Conservation (phyloP, 352 stramenopile genomes). For the Saprolegnia parasitica region DNA sequence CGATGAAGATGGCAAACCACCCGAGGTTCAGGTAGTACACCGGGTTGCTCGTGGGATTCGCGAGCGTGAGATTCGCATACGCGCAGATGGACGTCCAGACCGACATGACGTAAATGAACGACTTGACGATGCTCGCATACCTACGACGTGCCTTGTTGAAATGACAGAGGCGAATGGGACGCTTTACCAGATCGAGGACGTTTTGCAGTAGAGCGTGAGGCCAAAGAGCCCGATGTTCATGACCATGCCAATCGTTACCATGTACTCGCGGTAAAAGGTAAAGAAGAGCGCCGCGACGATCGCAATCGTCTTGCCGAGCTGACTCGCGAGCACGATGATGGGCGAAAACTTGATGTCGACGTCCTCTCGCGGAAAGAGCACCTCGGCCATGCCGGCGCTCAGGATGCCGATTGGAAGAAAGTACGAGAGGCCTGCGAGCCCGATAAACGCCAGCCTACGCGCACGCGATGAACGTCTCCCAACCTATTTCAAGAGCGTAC, state of each 20-base stretch:
- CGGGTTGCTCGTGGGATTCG: constrained; percentile 27
- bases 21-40: constrained; percentile 58
- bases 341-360: constrained; percentile 62
- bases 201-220: constrained; percentile 41
- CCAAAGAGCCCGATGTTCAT: constrained; percentile 40
- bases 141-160: not conserved
- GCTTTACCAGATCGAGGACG: constrained; percentile 51
- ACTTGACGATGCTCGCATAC: constrained; percentile 38
- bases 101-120: constrained; percentile 49
- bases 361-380: constrained; percentile 55
- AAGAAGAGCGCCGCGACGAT: constrained; percentile 48
- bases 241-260: constrained; percentile 37
- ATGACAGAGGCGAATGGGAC: not conserved
- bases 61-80: constrained; percentile 38
- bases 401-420: constrained; percentile 56
- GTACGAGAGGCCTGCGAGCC: constrained; percentile 52
- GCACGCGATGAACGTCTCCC: not conserved
- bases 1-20: constrained; percentile 41
- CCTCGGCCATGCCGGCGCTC: constrained; percentile 56
- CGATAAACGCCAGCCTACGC: constrained; percentile 37
- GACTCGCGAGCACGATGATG: constrained; percentile 44
- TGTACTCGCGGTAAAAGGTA: constrained; percentile 37
- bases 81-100: constrained; percentile 50
- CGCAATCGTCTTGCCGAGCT: constrained; percentile 48
- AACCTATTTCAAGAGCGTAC: constrained; percentile 29